phyloP scores from a whole-genome alignment of 805 yeast species.

The Pichia thaimueangensis region DNA sequence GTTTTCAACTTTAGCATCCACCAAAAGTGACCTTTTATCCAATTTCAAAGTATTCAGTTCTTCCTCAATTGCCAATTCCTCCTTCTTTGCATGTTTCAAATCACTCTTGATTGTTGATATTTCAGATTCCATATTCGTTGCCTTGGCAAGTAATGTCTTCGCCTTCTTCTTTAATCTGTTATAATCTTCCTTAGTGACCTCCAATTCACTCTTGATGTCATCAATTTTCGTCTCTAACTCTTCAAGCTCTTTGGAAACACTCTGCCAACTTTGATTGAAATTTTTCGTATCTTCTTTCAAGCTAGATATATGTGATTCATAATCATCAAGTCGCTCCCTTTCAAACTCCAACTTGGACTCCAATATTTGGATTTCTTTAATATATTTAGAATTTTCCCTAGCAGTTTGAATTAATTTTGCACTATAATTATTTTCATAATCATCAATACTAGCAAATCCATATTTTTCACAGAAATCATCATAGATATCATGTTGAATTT shows the following conservation, averaged over 20 bases:
- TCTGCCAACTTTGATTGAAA: slow-evolving; percentile 30
- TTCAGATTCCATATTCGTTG: slow-evolving; percentile 25
- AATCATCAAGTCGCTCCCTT: slow-evolving; percentile 48
- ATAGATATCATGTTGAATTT: slow-evolving; percentile 42
- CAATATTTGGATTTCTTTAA: slow-evolving; percentile 54
- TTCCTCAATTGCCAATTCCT: slow-evolving; percentile 41
- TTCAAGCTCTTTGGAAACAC: slow-evolving; percentile 30
- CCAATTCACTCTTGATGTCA: slow-evolving; percentile 35
- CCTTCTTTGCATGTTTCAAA: slow-evolving; percentile 27
- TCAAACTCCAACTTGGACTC: slow-evolving; percentile 63
- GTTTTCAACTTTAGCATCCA: slow-evolving; percentile 70
- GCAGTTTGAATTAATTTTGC: slow-evolving; percentile 46
- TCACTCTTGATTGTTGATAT: slow-evolving; percentile 29
- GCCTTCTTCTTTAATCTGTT: slow-evolving; percentile 14
- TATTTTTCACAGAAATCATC: slow-evolving; percentile 47
- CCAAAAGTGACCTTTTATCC: slow-evolving; percentile 53
- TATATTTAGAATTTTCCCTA: slow-evolving; percentile 54
- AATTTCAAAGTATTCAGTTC: slow-evolving; percentile 45
- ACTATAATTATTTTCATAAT: slow-evolving; percentile 68
- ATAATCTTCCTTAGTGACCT: slow-evolving; percentile 32
- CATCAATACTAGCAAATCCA: slow-evolving; percentile 50
- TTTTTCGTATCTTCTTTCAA: slow-evolving; percentile 35
- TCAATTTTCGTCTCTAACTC: slow-evolving; percentile 31
- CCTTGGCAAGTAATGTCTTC: slow-evolving; percentile 14
- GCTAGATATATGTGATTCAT: slow-evolving; percentile 39